Base-by-base conservation (phyloP, 2,329 filamentous ascomycete genomes). In the Fusarium metavorans region DNA sequence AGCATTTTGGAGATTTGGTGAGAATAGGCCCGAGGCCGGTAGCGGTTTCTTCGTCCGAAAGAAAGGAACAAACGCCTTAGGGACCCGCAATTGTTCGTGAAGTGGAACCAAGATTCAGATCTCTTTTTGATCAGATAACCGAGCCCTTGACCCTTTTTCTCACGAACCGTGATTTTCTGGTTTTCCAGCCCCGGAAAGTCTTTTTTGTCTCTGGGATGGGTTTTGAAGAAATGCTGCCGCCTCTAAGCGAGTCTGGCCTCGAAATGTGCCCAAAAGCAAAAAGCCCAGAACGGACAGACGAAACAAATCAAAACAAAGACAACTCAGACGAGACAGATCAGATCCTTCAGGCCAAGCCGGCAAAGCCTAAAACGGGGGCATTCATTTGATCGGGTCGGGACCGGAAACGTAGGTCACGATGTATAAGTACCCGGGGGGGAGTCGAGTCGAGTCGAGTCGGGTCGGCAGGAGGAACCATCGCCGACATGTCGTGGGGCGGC, bases 161-260 rank as follows among this genome's bases (percentile, higher is more conserved):
- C 48, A 52, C 25, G 48, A 52, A 52, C 48, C 18, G 48, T 52
- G 48, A 30, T 30, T 52, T 52, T 48, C 16, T 25, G 6, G 23
- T 16, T 48, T 45, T 45, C 18, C 48, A 52, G 30, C 27, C 32
- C 48, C n/a, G n/a, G 27, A 52, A 52, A n/a, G 48, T 52, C 23
- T 23, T 27, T 50, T 27, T 48, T 10, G 9, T 5, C 25, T 50
- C 25, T 27, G 39, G n/a, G 25, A 52, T 30, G 48, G 48, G 25
- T 54, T 54, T 64, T 41, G 23, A 14, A 43, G 37, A 32, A 30
- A 30, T 30, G 39, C 43, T 65, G 63, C 70, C 72, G 73, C 27
- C 34, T 68, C 60, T 75, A 75, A 73, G 73, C 72, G 72, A 64
- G 48, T 50, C 50, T 73, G 50, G 50, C 72, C 69, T 54, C 58